A percentile compares a stretch with the other conserved stretches of the same genome.
Evolutionary conservation across 1,284 basidiomycete species (phyloP).

Genomic region (Fistulinella staudtii): DNA sequence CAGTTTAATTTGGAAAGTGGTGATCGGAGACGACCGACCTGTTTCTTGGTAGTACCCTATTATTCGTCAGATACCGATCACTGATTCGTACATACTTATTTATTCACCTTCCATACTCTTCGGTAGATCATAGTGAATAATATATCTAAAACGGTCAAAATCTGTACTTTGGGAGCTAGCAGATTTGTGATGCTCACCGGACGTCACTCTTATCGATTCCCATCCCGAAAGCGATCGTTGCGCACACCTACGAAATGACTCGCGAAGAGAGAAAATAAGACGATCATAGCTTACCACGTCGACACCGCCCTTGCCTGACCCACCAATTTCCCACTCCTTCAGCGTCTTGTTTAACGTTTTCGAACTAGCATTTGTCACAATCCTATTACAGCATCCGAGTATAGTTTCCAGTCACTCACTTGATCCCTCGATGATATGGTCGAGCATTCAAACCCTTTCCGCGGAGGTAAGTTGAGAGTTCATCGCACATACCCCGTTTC

Average conservation of each 20-base stretch:
- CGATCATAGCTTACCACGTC: slow-evolving; percentile 51
- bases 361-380: slow-evolving; percentile 36
- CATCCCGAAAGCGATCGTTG: slow-evolving; percentile 82
- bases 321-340: slow-evolving; percentile 59
- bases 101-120: slow-evolving; percentile 76
- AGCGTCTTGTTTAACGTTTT: slow-evolving; percentile 56
- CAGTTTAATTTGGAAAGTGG: slow-evolving; percentile 2
- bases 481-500: slow-evolving; percentile 61
- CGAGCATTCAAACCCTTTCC: slow-evolving; percentile 63
- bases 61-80: slow-evolving; percentile 1
- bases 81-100: not conserved
- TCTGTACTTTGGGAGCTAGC: slow-evolving; percentile 2
- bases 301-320: slow-evolving; percentile 45
- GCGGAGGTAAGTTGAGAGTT: slow-evolving; percentile 58
- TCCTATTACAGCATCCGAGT: not conserved
- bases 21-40: slow-evolving; percentile 39
- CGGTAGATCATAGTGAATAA: slow-evolving; percentile 77
- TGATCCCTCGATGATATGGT: slow-evolving; percentile 73
- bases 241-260: slow-evolving; percentile 44
- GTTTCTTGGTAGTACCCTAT: slow-evolving; percentile 88
- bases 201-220: slow-evolving; percentile 86
- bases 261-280: not conserved
- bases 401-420: slow-evolving; percentile 38
- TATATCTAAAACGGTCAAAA: slow-evolving; percentile 47
- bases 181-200: slow-evolving; percentile 41